These are phyloP conservation scores for Aspergillus eucalypticola DNA, from an alignment of 2,329 filamentous ascomycete species.

Conservation along the genomic window DNA sequence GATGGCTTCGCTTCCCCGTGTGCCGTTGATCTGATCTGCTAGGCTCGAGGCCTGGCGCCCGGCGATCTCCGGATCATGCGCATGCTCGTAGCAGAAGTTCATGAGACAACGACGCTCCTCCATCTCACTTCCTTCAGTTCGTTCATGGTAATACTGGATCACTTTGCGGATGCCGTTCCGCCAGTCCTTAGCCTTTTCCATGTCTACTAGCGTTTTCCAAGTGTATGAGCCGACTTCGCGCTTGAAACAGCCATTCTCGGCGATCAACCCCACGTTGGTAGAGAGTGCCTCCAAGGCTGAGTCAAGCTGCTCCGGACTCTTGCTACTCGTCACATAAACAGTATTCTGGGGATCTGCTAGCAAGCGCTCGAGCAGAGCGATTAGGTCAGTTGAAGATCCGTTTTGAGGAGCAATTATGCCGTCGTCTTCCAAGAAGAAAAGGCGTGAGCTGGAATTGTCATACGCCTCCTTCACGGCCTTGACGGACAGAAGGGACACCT, in stretches of 20 bases:
- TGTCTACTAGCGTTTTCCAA: conserved; percentile 77
- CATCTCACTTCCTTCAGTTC: conserved; percentile 80
- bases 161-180: conserved; percentile 79
- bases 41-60: conserved; percentile 83
- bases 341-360: conserved; percentile 74
- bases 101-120: conserved; percentile 85
- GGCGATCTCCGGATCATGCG: conserved; percentile 73
- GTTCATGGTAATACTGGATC: conserved; percentile 83
- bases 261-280: conserved; percentile 75
- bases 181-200: conserved; percentile 70
- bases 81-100: conserved; percentile 81
- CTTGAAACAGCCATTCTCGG: conserved; percentile 89
- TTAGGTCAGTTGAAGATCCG: conserved; percentile 71
- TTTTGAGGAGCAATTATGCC: conserved; percentile 77
- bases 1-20: conserved; percentile 77
- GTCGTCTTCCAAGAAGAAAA: conserved; percentile 91
- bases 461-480: conserved; percentile 66
- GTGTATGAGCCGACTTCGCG: conserved; percentile 63
- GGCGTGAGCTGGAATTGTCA: conserved; percentile 60
- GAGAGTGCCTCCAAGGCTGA: conserved; percentile 69
- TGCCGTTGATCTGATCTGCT: conserved; percentile 89
- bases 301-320: conserved; percentile 81
- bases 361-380: conserved; percentile 76
- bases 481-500: conserved; percentile 76
- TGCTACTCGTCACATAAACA: conserved; percentile 88